These are phyloP conservation scores for Trypanosoma conorhini DNA, from an alignment of 208 protist species.

Conservation along the genomic window DNA sequence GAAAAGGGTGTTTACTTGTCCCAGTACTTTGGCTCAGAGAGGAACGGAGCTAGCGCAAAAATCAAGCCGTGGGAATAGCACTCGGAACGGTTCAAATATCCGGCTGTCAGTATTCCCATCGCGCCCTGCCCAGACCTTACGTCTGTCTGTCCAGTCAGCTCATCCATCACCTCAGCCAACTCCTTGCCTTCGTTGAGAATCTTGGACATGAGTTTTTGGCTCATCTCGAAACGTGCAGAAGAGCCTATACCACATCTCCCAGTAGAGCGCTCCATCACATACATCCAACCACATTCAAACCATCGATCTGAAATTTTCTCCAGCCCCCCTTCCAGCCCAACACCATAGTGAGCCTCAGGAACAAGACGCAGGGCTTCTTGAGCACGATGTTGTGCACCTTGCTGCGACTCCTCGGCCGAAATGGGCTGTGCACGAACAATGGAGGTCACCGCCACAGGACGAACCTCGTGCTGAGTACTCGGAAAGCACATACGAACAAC, in stretches of 20 bases:
- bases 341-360: conserved; percentile 63
- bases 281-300: conserved; percentile 89
- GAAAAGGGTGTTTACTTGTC: conserved; percentile 21
- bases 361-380: conserved; percentile 41
- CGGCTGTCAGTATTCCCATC: conserved; percentile 80
- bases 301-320: conserved; percentile 62
- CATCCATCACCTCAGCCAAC: conserved; percentile 79
- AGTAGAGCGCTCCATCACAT: conserved; percentile 52
- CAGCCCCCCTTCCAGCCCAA: conserved; percentile 77
- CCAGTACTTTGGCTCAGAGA: conserved; percentile 77
- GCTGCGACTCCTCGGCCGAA: conserved; percentile 68
- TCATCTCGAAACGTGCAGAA: conserved; percentile 85
- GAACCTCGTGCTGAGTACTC: conserved; percentile 41
- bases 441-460: conserved; percentile 41
- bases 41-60: conserved; percentile 81
- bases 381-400: conserved; percentile 54
- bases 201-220: conserved; percentile 54
- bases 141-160: conserved; percentile 65
- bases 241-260: conserved; percentile 59
- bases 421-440: conserved; percentile 73
- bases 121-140: conserved; percentile 76
- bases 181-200: conserved; percentile 78
- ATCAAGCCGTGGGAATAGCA: conserved; percentile 77
- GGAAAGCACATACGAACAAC: conserved; percentile 66
- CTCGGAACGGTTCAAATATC: conserved; percentile 54